Evolutionary conservation across 148 eudicot genomes (phyloP), one percentile per base, ranked within the genome.

Genomic region (Chenopodium quinoa): DNA sequence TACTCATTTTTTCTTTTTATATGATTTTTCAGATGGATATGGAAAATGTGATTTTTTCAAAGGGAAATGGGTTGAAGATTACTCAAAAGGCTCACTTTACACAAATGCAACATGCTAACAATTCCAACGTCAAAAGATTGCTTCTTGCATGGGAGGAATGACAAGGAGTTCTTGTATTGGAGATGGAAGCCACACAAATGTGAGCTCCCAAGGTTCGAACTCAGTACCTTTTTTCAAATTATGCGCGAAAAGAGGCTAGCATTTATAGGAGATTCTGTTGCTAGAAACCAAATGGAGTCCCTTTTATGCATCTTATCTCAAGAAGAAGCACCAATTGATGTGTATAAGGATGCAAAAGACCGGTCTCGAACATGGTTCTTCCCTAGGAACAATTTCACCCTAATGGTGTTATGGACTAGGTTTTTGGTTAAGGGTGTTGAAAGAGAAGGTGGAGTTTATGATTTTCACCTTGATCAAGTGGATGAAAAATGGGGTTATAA

Each of bases 211-310:
- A 40, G 77, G 25, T 89, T 90, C 22, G 88, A 89, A 69, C 83
- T 81, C n/a, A 48, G 7, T 47, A 69, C 82, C 52, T 89, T 89
- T 31, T 78, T 89, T 11, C 37, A 78, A 47, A 76, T 86, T 46
- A 78, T 87, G 54, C 76, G 75, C 25, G 81, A 89, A 7, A 89
- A 89, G 82, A 81, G 72, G 13, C 85, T 87, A 73, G 90, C 90
- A 40, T 90, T 90, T 27, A 79, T 89, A 70, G 91, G 91, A 25
- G 93, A 90, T 68, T 90, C 93, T 1, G 82, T 90, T 9, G 89
- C 88, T 27, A 77, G 93, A 19, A 90, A 90, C 79, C 93, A 90
- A 56, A 56, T 88, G 76, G 88, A 90, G 44, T 90, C 90, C 0
- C 85, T 89, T 40, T 6, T 89, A 62, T 90, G 93, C 64, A 83